Percentiles rank a stretch among this genome's conserved stretches.
phyloP scores from a whole-genome alignment of 2,329 filamentous ascomycete species.

The Cladophialophora chaetospira region DNA sequence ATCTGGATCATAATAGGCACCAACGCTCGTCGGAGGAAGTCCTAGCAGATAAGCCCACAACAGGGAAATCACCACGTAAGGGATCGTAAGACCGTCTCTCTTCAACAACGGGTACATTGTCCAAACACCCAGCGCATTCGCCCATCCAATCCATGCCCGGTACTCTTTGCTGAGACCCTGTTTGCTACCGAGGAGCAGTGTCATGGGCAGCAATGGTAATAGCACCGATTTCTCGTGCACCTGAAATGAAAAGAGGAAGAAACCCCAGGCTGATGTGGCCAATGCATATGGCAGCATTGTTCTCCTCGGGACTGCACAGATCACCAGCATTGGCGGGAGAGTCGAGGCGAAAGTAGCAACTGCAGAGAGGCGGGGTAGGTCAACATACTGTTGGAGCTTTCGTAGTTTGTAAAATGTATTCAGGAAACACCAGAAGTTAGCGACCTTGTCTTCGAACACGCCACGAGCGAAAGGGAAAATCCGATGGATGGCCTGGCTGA shows the following conservation, averaged over 20 bases:
- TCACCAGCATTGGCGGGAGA: constrained; percentile 72
- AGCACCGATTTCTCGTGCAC: constrained; percentile 98
- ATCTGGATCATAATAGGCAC: constrained; percentile 30
- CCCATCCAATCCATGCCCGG: constrained; percentile 92
- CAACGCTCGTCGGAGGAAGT: constrained; percentile 66
- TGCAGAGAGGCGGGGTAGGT: constrained; percentile 77
- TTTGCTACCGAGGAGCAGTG: constrained; percentile 75
- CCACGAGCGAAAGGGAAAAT: constrained; percentile 95
- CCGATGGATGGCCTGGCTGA: constrained; percentile 83
- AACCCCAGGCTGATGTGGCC: constrained; percentile 86
- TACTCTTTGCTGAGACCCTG: constrained; percentile 74
- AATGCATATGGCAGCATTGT: constrained; percentile 77
- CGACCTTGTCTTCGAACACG: constrained; percentile 97
- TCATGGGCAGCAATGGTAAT: constrained; percentile 91
- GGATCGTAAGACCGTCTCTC: constrained; percentile 78
- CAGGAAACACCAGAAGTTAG: constrained; percentile 94
- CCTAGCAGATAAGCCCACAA: constrained; percentile 92
- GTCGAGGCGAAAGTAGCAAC: constrained; percentile 75
- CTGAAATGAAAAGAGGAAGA: constrained; percentile 97
- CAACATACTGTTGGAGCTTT: constrained; percentile 64
- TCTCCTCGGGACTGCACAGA: constrained; percentile 77
- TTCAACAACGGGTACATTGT: constrained; percentile 90
- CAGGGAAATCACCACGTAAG: constrained; percentile 80
- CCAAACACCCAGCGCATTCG: constrained; percentile 85
- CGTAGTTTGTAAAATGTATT: constrained; percentile 75